Evolutionary conservation across 192 early-diverging fungal genomes (phyloP).

Genomic region (Cladochytrium replicatum): DNA sequence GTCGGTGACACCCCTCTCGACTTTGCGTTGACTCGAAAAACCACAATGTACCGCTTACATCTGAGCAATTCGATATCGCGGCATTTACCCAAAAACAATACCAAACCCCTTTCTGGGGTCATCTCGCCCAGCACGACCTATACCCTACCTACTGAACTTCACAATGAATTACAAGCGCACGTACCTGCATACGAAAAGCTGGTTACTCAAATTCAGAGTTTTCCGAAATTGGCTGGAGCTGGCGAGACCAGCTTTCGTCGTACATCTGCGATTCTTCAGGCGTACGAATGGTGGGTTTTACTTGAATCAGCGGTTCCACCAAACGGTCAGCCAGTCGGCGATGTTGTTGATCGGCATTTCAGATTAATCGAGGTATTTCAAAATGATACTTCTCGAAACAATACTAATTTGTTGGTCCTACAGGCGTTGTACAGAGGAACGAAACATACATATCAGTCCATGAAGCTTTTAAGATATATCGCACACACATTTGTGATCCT

Average conservation of each 20-base stretch:
- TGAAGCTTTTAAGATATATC: conserved; percentile 38
- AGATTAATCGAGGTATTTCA: conserved; percentile 28
- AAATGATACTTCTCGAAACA: conserved; percentile 6
- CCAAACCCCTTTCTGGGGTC: conserved; percentile 3
- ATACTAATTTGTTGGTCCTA: background rate
- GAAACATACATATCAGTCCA: conserved; percentile 38
- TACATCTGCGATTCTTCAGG: conserved; percentile 23
- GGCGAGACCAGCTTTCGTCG: no score
- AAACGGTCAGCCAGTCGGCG: conserved; percentile 20
- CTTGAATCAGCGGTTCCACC: conserved; percentile 9
- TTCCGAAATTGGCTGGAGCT: no score
- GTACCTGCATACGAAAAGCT: conserved; percentile 34
- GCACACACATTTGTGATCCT: conserved; percentile 34
- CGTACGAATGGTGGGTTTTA: conserved; percentile 34
- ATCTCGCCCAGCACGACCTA: conserved; percentile 1
- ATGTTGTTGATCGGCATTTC: conserved; percentile 29
- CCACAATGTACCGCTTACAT: background rate
- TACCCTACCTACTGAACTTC: no score
- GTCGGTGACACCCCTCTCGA: background rate
- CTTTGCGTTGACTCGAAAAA: background rate
- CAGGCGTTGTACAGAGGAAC: conserved; percentile 41
- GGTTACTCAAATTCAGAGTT: conserved; percentile 19
- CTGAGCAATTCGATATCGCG: background rate
- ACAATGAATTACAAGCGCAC: conserved; percentile 15
- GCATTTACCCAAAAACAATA: conserved; percentile 7